phyloP scores from a whole-genome alignment of 1,284 basidiomycete genomes.

The Ustilago nuda region DNA sequence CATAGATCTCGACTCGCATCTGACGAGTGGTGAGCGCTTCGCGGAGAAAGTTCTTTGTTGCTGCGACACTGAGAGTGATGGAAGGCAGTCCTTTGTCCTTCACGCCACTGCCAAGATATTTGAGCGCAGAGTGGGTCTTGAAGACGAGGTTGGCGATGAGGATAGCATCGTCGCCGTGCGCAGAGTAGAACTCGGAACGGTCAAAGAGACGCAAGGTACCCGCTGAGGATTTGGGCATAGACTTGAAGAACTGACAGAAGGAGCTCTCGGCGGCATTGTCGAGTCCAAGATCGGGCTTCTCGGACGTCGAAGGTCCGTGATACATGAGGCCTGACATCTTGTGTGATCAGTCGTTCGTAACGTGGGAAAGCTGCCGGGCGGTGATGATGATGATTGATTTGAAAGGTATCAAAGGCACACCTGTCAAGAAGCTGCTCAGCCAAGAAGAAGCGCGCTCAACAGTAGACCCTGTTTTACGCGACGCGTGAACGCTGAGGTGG shows the following conservation, averaged over 20 bases:
- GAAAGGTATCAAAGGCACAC: neutral
- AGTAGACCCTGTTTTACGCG: slow-evolving; percentile 41
- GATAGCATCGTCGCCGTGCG: slow-evolving; percentile 87
- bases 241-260: slow-evolving; percentile 59
- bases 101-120: slow-evolving; percentile 58
- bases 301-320: slow-evolving; percentile 45
- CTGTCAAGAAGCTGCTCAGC: slow-evolving; percentile 4
- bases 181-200: slow-evolving; percentile 82
- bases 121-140: slow-evolving; percentile 68
- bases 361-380: neutral
- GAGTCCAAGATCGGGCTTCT: slow-evolving; percentile 59
- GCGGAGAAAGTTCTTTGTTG: slow-evolving; percentile 87
- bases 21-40: slow-evolving; percentile 91
- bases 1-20: slow-evolving; percentile 86
- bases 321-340: slow-evolving; percentile 68
- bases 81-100: slow-evolving; percentile 60
- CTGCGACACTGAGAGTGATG: slow-evolving; percentile 82
- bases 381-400: slow-evolving; percentile 2
- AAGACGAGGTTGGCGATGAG: slow-evolving; percentile 84
- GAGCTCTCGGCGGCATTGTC: slow-evolving; percentile 57
- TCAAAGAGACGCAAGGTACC: slow-evolving; percentile 67
- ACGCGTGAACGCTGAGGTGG: slow-evolving; percentile 29
- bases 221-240: slow-evolving; percentile 45
- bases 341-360: slow-evolving; percentile 7
- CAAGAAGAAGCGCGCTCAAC: slow-evolving; percentile 11